A percentile compares a stretch with the other conserved stretches of the same genome.
Conservation (phyloP, 2,329 filamentous ascomycete species). For the Talaromyces sp. region DNA sequence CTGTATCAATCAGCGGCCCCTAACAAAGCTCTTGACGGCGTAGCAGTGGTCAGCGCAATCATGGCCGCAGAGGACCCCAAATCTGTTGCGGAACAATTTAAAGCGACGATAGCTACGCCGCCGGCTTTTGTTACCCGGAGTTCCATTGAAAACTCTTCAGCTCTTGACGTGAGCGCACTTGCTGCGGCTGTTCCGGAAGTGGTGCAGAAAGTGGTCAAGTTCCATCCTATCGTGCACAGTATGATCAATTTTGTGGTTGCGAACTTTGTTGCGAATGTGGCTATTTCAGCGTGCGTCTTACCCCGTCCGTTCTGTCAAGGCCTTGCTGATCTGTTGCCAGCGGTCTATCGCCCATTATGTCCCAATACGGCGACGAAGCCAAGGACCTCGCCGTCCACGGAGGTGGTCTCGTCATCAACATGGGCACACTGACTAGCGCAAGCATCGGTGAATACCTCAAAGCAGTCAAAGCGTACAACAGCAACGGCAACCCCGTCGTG, state of each 20-base stretch:
- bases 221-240: conserved; percentile 79
- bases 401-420: conserved; percentile 83
- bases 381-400: conserved; percentile 72
- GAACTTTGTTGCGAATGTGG: conserved; percentile 90
- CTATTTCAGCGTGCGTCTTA: conserved; percentile 60
- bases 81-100: conserved; percentile 59
- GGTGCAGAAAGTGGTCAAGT: conserved; percentile 59
- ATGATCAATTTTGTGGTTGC: conserved; percentile 98
- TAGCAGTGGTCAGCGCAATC: conserved; percentile 88
- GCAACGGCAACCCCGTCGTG: conserved; percentile 68
- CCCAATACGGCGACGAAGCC: conserved; percentile 80
- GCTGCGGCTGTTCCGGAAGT: conserved; percentile 44
- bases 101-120: conserved; percentile 50
- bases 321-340: conserved; percentile 25
- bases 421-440: conserved; percentile 83
- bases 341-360: conserved; percentile 91
- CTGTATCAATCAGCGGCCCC: conserved; percentile 63
- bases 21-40: conserved; percentile 66
- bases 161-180: conserved; percentile 30
- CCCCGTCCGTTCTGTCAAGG: too few species aligned
- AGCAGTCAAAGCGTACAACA: conserved; percentile 79
- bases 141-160: conserved; percentile 22
- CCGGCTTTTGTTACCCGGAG: conserved; percentile 32
- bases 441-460: conserved; percentile 67
- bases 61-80: conserved; percentile 68